Evolutionary conservation across 805 yeast species (phyloP).

Genomic region (Lachancea quebecensis): DNA sequence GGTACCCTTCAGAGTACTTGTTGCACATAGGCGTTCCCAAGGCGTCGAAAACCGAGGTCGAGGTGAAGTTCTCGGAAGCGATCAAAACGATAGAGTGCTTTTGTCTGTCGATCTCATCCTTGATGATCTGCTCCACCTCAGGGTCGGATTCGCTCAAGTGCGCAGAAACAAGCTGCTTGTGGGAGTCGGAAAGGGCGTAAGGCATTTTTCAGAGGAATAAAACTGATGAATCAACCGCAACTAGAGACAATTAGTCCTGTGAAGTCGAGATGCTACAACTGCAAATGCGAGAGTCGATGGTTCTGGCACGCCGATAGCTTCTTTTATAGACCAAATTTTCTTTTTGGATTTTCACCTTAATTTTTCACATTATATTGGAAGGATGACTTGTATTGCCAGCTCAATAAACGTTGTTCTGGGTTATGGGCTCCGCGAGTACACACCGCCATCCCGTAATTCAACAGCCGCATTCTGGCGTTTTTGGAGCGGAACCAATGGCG

Average conservation of each 20-base stretch:
- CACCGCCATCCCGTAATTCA: too few relatives aligned
- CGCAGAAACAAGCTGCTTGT: slow-evolving; percentile 59
- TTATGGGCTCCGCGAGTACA: too few relatives aligned
- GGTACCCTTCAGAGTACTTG: slow-evolving; percentile 98
- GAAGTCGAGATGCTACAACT: neutral
- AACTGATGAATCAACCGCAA: neutral
- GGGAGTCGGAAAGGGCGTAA: slow-evolving; percentile 64
- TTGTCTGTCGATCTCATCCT: slow-evolving; percentile 85
- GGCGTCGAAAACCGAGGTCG: slow-evolving; percentile 91
- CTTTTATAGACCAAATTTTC: neutral
- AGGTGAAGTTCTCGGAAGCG: slow-evolving; percentile 96
- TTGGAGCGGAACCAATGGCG: too few relatives aligned
- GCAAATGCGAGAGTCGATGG: too few relatives aligned
- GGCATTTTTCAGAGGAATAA: slow-evolving; percentile 25
- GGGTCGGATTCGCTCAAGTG: slow-evolving; percentile 61
- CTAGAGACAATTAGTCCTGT: neutral
- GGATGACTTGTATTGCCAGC: neutral
- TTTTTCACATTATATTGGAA: neutral
- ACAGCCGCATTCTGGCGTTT: too few relatives aligned
- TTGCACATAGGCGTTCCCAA: slow-evolving; percentile 97
- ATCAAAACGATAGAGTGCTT: slow-evolving; percentile 87
- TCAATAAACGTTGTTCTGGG: neutral
- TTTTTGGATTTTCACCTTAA: neutral
- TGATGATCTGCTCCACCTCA: slow-evolving; percentile 64
- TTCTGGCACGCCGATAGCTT: neutral